Conservation (phyloP, 306 rosid genomes). For the Hylodesmum podocarpum region DNA sequence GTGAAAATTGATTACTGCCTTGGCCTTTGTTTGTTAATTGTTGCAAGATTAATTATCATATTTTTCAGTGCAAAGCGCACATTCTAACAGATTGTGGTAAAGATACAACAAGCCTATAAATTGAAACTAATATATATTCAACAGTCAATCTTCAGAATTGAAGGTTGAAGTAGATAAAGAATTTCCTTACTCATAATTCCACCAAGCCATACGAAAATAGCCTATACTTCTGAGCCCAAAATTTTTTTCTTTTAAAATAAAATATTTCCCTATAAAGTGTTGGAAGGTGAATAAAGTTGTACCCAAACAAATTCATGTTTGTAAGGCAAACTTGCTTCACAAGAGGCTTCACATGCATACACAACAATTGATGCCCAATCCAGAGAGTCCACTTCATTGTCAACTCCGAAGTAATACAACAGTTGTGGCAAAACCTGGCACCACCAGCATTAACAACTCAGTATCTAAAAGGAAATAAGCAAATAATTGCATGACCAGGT, state of each 20-base stretch:
- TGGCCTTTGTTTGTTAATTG: neutral
- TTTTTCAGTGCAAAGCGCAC: neutral
- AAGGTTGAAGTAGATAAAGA: neutral
- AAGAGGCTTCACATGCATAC: conserved; percentile 3
- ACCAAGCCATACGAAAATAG: neutral
- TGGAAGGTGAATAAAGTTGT: neutral
- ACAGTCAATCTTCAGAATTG: neutral
- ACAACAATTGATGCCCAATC: conserved; percentile 4
- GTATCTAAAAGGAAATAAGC: neutral
- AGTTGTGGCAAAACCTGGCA: neutral
- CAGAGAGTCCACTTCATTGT: neutral
- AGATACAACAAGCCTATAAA: neutral
- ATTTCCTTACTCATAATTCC: neutral
- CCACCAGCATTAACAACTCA: neutral
- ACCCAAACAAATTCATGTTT: neutral
- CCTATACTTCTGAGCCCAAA: neutral
- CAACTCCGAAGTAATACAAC: neutral
- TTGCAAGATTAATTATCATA: neutral
- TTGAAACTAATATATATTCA: neutral
- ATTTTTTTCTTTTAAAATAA: too few relatives aligned
- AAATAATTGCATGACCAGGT: neutral
- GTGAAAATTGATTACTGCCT: too few relatives aligned
- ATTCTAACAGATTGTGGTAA: neutral
- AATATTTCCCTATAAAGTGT: neutral
- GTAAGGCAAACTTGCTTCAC: neutral